A percentile compares a stretch with the other conserved stretches of the same genome.
These are phyloP conservation scores for Abortiporus biennis DNA, from an alignment of 1,284 basidiomycete genomes.

Conservation along the genomic window DNA sequence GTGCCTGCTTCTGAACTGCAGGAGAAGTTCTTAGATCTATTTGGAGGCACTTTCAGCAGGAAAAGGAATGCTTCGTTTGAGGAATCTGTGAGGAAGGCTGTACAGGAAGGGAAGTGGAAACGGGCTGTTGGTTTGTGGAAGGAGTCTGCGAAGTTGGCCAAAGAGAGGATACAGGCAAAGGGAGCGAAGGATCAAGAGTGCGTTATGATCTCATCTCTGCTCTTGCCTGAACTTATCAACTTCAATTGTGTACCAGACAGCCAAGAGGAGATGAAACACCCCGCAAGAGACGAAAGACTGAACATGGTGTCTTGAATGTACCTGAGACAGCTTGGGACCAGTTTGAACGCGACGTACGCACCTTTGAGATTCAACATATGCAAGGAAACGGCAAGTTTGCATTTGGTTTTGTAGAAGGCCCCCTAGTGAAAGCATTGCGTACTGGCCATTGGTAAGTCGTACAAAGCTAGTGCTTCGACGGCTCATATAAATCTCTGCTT, in stretches of 20 bases:
- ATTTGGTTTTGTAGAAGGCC: conserved; percentile 95
- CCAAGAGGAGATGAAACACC: conserved; percentile 35
- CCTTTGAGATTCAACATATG: conserved; percentile 86
- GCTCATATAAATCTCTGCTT: no score
- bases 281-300: conserved; percentile 72
- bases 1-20: conserved; percentile 76
- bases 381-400: conserved; percentile 84
- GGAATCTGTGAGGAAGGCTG: conserved; percentile 79
- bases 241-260: conserved; percentile 17
- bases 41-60: conserved; percentile 85
- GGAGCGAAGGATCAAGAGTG: conserved; percentile 33
- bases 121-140: conserved; percentile 82
- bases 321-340: conserved; percentile 63
- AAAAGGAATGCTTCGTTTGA: conserved; percentile 90
- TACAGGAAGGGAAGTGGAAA: conserved; percentile 83
- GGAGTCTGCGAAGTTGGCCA: conserved; percentile 70
- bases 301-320: conserved; percentile 35
- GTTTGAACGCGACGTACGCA: conserved; percentile 68
- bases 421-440: conserved; percentile 87
- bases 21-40: conserved; percentile 77
- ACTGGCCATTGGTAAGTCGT: conserved; percentile 86
- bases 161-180: conserved; percentile 49
- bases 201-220: conserved; percentile 2
- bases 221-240: conserved; percentile 11
- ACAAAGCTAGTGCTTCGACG: no score